Evolutionary conservation across 2,329 filamentous ascomycete genomes (phyloP), one percentile per base, ranked within the genome.

Genomic region (Waltergamsia citrina): DNA sequence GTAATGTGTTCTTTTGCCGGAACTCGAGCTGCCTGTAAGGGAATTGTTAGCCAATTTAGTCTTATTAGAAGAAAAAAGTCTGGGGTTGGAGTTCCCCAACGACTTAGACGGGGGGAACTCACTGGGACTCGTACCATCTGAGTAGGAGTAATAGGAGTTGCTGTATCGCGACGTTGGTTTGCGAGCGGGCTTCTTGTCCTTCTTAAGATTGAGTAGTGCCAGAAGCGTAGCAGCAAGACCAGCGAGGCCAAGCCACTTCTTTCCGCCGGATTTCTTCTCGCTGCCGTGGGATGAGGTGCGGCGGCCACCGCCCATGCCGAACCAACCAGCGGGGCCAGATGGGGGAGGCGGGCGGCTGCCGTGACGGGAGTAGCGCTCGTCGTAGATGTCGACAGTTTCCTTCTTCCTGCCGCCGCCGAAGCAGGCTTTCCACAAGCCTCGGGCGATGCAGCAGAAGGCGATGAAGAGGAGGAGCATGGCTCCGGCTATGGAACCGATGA

Each of bases 381-480:
- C 77, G 46, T 71, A 63, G 35, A 77, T 62, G 31, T 81, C 75
- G 40, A 76, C 73, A 17, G 60, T 55, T 45, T 63, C 62, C 48
- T 66, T 67, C 44, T 63, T 63, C 44, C 63, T 63, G 46, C 74
- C 68, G 21, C 79, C 78, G 42, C 78, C 79, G 42, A 85, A 73
- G 44, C 83, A 53, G 32, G 70, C 68, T 41, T 74, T 66, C 68
- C 76, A 81, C 28, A 79, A 60, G 11, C 73, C 73, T 42, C 71
- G 67, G 38, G 71, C 67, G 39, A 79, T 77, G 63, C 81, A 85
- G 68, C 77, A 87, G 61, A 84, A 78, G 65, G 81, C 86, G 48
- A 87, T 59, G 7, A 84, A 67, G 5, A 80, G 61, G 16, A 88
- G 70, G 3, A 88, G 63, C 26, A 69, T 57, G 23, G 86, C 65